Percentiles rank a stretch among this genome's conserved stretches.
Conservation (phyloP, 2,329 filamentous ascomycete species). For the Diplocarpon rosae region DNA sequence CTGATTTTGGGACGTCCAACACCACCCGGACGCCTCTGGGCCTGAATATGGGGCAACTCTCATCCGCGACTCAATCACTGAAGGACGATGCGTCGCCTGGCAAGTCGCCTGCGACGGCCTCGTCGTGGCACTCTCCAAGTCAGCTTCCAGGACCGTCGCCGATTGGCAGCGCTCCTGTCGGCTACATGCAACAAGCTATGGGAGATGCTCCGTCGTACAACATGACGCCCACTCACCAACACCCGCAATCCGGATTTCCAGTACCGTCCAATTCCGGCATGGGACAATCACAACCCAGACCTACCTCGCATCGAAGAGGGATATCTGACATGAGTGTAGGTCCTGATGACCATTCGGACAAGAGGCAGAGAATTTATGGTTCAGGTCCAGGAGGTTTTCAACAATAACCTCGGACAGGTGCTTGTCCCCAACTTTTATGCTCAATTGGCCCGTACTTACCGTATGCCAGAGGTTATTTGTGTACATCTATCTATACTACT, state of each 20-base stretch:
- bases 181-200: slow-evolving; percentile 23
- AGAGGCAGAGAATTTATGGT: slow-evolving; percentile 26
- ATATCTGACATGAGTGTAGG: slow-evolving; percentile 23
- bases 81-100: slow-evolving; percentile 27
- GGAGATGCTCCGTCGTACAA: slow-evolving; percentile 20
- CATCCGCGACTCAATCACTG: slow-evolving; percentile 19
- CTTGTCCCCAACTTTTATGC: not conserved
- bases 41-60: slow-evolving; percentile 24
- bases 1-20: slow-evolving; percentile 20
- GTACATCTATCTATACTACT: slow-evolving; percentile 9
- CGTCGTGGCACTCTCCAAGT: slow-evolving; percentile 26
- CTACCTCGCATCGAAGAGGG: slow-evolving; percentile 21
- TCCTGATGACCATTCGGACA: slow-evolving; percentile 23
- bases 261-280: slow-evolving; percentile 14
- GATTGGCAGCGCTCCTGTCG: slow-evolving; percentile 14
- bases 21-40: slow-evolving; percentile 18
- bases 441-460: not conserved
- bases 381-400: slow-evolving; percentile 17
- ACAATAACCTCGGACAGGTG: slow-evolving; percentile 10
- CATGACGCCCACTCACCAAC: slow-evolving; percentile 23
- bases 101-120: slow-evolving; percentile 25
- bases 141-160: slow-evolving; percentile 25
- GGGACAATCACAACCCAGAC: slow-evolving; percentile 12
- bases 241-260: slow-evolving; percentile 17
- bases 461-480: slow-evolving; percentile 2